Base-by-base conservation (phyloP, 2,329 filamentous ascomycete genomes). In the Cercospora sp. region DNA sequence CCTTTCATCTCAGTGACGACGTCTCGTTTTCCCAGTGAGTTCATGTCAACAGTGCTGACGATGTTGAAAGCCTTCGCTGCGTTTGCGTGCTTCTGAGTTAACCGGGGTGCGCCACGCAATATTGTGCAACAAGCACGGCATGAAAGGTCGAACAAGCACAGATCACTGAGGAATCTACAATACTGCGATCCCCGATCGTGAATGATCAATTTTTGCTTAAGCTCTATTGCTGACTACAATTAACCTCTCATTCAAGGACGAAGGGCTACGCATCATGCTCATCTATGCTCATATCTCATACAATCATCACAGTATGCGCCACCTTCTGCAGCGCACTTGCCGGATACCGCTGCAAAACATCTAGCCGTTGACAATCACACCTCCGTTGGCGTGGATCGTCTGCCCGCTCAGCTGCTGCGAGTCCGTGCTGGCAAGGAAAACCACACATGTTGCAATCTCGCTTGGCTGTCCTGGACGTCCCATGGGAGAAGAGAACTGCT, bases 381-480 rank as follows among this genome's bases (percentile, higher is more conserved):
- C 86, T n/a, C 86, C 86, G 73, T 90, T 89, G 37, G 86, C 84
- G 76, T 90, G 88, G 61, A 90, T 81, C n/a, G 82, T 85, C 82
- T 94, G 92, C 1, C 92, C 92, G 63, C 87, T 90, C 57, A 95
- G 88, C 69, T 88, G 89, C 59, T 87, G 89, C 76, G 90, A 92
- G 77, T 95, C 92, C 68, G 85, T 82, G 62, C 88, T 90, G 0
- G 92, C 92, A 71, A 96, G 81, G 80, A 95, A 95, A 3, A 95
- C 91, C 66, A 93, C 91, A 74, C 90, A 92, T 0, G 91, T 90
- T 0, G 91, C 92, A 70, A 95, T 90, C 83, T 96, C 92, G 66
- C 88, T 91, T 2, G 91, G 92, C 80, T 95, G 92, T 2, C 88
- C 89, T 0, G 91, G 91, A 21, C 92, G 84, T 3, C 91, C 91